These are phyloP conservation scores for Neospermospora avenae DNA, from an alignment of 2,329 filamentous ascomycete genomes.

Conservation along the genomic window DNA sequence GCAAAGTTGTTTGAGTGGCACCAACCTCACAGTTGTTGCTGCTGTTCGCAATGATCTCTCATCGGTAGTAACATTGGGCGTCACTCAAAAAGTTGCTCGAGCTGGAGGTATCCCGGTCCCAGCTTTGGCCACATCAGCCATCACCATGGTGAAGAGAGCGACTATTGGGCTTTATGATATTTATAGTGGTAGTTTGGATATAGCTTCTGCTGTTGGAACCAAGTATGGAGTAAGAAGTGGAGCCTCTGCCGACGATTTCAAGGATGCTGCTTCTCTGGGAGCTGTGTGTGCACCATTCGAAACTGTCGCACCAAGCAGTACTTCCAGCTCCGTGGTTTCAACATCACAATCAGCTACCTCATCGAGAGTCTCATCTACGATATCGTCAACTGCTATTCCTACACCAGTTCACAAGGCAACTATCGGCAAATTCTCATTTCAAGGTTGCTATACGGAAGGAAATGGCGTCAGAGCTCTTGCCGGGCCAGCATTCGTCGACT, in stretches of 20 bases:
- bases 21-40: constrained; percentile 29
- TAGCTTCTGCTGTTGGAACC: constrained; percentile 19
- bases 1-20: constrained; percentile 50
- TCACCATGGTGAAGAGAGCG: constrained; percentile 25
- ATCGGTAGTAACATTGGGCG: constrained; percentile 16
- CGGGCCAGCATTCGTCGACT: constrained; percentile 21
- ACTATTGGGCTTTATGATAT: constrained; percentile 28
- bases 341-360: constrained; percentile 10
- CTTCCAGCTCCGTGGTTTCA: constrained; percentile 16
- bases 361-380: constrained; percentile 7
- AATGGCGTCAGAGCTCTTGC: constrained; percentile 19
- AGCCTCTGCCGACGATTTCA: constrained; percentile 45
- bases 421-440: constrained; percentile 25
- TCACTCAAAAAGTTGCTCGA: constrained; percentile 26
- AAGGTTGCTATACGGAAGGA: constrained; percentile 29
- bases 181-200: constrained; percentile 25
- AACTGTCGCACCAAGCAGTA: constrained; percentile 31
- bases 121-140: constrained; percentile 15
- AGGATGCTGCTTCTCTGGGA: constrained; percentile 43
- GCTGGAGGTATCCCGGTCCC: constrained; percentile 24
- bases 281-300: constrained; percentile 39
- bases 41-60: constrained; percentile 27
- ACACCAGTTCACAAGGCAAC: constrained; percentile 22
- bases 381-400: constrained; percentile 20
- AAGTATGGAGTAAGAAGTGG: constrained; percentile 30